Evolutionary conservation across 306 rosid species (phyloP), one percentile per base, ranked within the genome.

Genomic region (Ormosia emarginata): DNA sequence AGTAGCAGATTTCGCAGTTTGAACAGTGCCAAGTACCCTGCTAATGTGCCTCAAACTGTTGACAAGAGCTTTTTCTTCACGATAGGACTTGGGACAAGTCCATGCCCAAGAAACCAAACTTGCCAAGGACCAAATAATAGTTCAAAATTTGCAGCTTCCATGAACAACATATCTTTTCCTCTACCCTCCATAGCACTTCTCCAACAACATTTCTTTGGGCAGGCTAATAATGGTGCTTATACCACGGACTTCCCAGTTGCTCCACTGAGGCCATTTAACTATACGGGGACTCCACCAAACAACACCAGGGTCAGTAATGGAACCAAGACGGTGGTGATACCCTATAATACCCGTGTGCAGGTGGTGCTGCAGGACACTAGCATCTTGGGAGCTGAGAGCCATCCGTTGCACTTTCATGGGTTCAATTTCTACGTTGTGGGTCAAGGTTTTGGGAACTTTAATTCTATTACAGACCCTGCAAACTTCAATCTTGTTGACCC

Each of bases 331-430:
- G 62, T 90, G 74, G 91, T 87, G 61, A 47, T 90, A 53, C 50
- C 82, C 0, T 87, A 34, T 30, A 81, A 81, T 44, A 81, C 88
- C 1, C 66, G 82, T 0, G 91, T 90, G 64, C 85, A 90, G 75
- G 44, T 91, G 47, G 88, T 93, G 46, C 8, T 89, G 77, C 97
- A 93, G 72, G 95, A 40, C 73, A 91, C 97, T 1, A 85, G 90
- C 76, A 89, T 88, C 85, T 72, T 91, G 66, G 98, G 94, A 33
- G 88, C 90, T 4, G 98, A 93, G 85, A 91, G 90, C 53, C 97
- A 93, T 72, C 96, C 96, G 8, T 81, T 93, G 57, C 97, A 91
- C 82, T 89, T 93, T 79, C 97, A 93, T 82, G 98, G 98, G 4
- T 88, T 7, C 84, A 91, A 91, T 63, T 91, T 93, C 78, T 91